Evolutionary conservation across 1,284 basidiomycete species (phyloP).

Genomic region (Chondrostereum purpureum): DNA sequence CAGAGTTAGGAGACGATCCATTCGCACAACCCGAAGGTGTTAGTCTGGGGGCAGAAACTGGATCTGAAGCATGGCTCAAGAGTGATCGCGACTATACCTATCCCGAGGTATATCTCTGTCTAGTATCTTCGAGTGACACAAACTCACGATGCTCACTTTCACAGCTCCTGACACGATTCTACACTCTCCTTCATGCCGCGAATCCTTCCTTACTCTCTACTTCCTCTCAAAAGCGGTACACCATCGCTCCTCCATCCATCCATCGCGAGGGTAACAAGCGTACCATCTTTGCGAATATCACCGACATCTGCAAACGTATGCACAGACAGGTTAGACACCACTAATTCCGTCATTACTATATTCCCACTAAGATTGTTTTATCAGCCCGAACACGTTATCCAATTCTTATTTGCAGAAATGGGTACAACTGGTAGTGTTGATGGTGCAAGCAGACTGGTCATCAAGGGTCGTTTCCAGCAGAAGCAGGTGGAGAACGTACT

Average conservation of each 20-base stretch:
- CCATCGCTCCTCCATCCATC: constrained; percentile 94
- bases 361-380: no score
- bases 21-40: constrained; percentile 60
- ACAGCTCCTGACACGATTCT: constrained; percentile 91
- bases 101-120: constrained; percentile 59
- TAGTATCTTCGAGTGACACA: not conserved
- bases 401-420: constrained; percentile 97
- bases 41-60: constrained; percentile 53
- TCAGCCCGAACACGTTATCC: constrained; percentile 96
- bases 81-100: constrained; percentile 95
- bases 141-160: constrained; percentile 1
- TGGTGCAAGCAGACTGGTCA: constrained; percentile 87
- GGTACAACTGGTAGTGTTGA: constrained; percentile 97
- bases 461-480: constrained; percentile 97
- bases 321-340: constrained; percentile 59
- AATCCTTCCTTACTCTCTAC: constrained; percentile 88
- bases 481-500: constrained; percentile 99
- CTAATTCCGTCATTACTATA: constrained; percentile 1
- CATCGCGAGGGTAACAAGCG: constrained; percentile 96
- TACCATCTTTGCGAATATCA: constrained; percentile 93
- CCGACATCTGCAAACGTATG: constrained; percentile 98
- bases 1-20: constrained; percentile 79
- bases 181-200: constrained; percentile 84
- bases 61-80: constrained; percentile 82
- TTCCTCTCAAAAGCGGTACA: constrained; percentile 86